Base-by-base conservation (phyloP, 306 rosid species). In the Rubus parviflorus region DNA sequence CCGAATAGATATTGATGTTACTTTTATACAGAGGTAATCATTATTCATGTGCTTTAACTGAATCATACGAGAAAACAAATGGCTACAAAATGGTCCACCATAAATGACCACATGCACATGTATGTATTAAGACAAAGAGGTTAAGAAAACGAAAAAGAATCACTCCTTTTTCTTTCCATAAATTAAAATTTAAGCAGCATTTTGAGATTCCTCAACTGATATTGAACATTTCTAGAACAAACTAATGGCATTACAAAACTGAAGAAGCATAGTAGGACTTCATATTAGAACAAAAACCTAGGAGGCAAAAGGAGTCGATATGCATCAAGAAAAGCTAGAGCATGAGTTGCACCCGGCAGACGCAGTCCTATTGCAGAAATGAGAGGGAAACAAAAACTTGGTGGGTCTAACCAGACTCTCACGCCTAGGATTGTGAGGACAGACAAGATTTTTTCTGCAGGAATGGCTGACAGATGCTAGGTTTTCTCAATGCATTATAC, bases 401-500 rank as follows among this genome's bases (percentile, higher is more conserved):
- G 68, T 37, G 20, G 46, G 46, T 17, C 46, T 38, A 17, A 38
- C 20, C 45, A 61, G 22, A 17, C 45, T 63, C 68, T 63, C 69
- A 38, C 23, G 3, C 46, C 23, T 23, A 25, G 66, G 12, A 5
- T 25, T 25, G 19, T 23, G 67, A 25, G 64, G 14, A 57, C 68
- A 37, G 3, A 38, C 46, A 38, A 30, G 47, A 8, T 19, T 19
- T 10, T 42, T 46, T 64, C 46, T 7, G 37, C 52, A 41, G 35
- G 52, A 41, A 42, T 42, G 51, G 52, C n/a, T 20, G 9, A 47
- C 4, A 30, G 14, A 48, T 51, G 43, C 56, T 70, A 46, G 25
- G 23, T 40, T 77, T 62, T 78, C 57, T 8, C 70, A 51, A 17
- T 45, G 51, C 53, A 68, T 60, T 77, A 68, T 80, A 42, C 6